Base-by-base conservation (phyloP, 2,329 filamentous ascomycete species). In the Diplodia corticola region DNA sequence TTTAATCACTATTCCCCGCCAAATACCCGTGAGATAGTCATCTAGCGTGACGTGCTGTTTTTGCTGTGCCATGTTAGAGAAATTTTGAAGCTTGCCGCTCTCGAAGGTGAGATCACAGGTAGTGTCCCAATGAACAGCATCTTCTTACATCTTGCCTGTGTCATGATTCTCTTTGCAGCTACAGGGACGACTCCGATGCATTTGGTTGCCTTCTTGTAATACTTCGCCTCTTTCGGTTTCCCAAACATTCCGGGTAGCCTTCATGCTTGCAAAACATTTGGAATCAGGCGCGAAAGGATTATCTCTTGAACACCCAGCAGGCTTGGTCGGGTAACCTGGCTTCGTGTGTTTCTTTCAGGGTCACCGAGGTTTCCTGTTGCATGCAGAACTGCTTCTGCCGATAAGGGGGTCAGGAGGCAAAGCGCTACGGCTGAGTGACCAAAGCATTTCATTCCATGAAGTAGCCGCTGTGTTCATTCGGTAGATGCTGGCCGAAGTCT, bases 241-340 rank as follows among this genome's bases (percentile, higher is more conserved):
- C 20, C 0, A 17, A n/a, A 15, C 66, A 67, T 26, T 66, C 61
- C 51, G 54, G 65, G 26, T 59, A 17, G 3, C 61, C 37, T 17
- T 48, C 12, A 1, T 50, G n/a, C 7, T 7, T 9, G 40, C 28
- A 15, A 20, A 65, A 61, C n/a, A 10, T 61, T 53, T 7, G 65
- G 44, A 5, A 48, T 61, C 1, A 63, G 37, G 17, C 26, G 28
- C 2, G 66, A 57, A 1, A 67, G 28, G 5, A 28, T 13, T 10
- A 51, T 40, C 26, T 67, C 66, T 17, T 67, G 66, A 48, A 50
- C 6, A 33, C 61, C 66, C 66, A 67, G 12, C 30, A 13, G 33
- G 53, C 5, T 55, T 20, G n/a, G 20, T 5, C 10, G 40, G 22
- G n/a, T 40, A 33, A 3, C 53, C 53, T n/a, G n/a, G n/a, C n/a